Conservation (phyloP, 1,139 yeast species). For the Magnusiomyces suaveolens region DNA sequence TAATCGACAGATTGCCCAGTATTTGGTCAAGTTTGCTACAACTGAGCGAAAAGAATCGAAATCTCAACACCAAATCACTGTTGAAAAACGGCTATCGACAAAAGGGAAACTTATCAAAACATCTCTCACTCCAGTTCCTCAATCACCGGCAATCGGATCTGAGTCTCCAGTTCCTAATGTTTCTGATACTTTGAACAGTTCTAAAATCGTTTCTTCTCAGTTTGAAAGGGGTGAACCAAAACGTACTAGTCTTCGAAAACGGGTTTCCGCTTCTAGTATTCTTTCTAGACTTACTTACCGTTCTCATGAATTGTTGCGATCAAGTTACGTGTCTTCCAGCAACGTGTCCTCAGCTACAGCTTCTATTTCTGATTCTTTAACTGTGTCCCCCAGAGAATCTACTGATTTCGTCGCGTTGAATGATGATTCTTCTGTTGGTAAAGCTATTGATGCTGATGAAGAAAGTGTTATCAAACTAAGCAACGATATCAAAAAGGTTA, state of each 20-base stretch:
- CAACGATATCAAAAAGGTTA: too few species aligned
- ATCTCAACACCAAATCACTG: background rate
- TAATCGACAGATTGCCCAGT: conserved; percentile 21
- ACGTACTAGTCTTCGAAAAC: conserved; percentile 1
- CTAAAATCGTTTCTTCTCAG: background rate
- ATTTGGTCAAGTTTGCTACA: conserved; percentile 26
- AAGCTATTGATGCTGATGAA: background rate
- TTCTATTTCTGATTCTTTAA: background rate
- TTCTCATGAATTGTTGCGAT: background rate
- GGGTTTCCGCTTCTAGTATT: conserved; percentile 1
- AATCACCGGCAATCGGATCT: background rate
- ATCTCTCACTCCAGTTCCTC: background rate
- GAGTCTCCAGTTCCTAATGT: background rate
- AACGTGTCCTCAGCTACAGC: background rate
- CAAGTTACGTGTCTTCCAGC: background rate
- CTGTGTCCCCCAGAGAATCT: background rate
- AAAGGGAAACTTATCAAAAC: background rate
- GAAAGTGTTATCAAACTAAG: too few species aligned
- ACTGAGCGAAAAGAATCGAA: background rate
- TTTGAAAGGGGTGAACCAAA: background rate
- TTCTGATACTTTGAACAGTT: background rate
- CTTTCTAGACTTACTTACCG: background rate
- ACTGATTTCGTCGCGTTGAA: background rate
- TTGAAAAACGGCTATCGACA: background rate
- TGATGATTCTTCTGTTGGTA: too few species aligned